A percentile compares a stretch with the other conserved stretches of the same genome.
These are phyloP conservation scores for Begonia loranthoides DNA, from an alignment of 306 rosid genomes.

Conservation along the genomic window DNA sequence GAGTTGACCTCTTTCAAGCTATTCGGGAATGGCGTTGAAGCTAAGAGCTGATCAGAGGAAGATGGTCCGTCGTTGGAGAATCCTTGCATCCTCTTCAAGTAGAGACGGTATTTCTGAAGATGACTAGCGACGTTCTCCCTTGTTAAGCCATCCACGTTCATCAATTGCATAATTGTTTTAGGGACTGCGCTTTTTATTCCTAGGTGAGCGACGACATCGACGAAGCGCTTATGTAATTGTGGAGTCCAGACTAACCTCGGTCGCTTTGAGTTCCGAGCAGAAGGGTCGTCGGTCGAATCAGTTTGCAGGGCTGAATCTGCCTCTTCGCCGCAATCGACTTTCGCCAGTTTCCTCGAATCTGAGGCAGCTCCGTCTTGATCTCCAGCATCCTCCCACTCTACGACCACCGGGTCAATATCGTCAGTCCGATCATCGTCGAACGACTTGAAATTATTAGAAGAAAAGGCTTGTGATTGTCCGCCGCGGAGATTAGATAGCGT, in stretches of 20 bases:
- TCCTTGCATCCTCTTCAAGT: constrained; percentile 92
- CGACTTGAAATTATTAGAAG: constrained; percentile 28
- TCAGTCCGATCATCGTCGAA: constrained; percentile 16
- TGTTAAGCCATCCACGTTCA: constrained; percentile 93
- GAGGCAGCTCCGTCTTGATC: constrained; percentile 39
- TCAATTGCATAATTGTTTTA: constrained; percentile 88
- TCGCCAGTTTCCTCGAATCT: constrained; percentile 45
- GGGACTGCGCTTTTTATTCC: constrained; percentile 97
- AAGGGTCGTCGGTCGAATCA: constrained; percentile 29
- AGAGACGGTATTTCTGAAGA: constrained; percentile 81
- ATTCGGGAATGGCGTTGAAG: not conserved
- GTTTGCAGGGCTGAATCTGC: constrained; percentile 46
- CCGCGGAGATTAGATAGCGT: constrained; percentile 54
- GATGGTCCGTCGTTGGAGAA: not conserved
- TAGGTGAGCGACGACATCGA: constrained; percentile 79
- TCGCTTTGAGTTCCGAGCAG: constrained; percentile 47
- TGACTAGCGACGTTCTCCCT: constrained; percentile 95
- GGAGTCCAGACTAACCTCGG: constrained; percentile 94
- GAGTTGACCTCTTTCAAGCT: not conserved
- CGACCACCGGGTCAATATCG: constrained; percentile 26
- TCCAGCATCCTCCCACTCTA: constrained; percentile 28
- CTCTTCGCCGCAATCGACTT: constrained; percentile 48
- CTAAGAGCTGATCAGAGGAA: not conserved
- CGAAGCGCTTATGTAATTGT: constrained; percentile 82
- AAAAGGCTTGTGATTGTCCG: constrained; percentile 28